Percentiles rank a stretch among this genome's conserved stretches.
Conservation (phyloP, 202 grass and related monocot genomes). For the Saccharum hybrid region DNA sequence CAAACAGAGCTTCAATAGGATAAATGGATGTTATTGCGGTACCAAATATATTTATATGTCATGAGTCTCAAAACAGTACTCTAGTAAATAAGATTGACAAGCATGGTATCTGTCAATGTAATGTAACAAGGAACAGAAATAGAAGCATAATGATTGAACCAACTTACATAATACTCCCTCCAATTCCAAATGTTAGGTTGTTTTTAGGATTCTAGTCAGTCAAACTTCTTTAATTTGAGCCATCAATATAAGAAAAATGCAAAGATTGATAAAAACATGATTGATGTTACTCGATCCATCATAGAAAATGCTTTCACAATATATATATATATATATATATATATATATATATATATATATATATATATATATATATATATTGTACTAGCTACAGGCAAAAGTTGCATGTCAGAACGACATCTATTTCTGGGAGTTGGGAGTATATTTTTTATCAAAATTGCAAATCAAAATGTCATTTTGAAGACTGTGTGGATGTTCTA, state of each 20-base stretch:
- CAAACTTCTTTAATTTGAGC: background rate
- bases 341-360: no score
- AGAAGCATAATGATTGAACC: background rate
- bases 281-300: background rate
- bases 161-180: slow-evolving; percentile 14
- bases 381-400: background rate
- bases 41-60: slow-evolving; percentile 27
- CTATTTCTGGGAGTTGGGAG: background rate
- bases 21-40: slow-evolving; percentile 14
- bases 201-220: background rate
- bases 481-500: background rate
- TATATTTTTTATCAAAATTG: background rate
- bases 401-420: background rate
- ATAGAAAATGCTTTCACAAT: background rate
- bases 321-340: no score
- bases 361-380: no score
- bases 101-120: background rate
- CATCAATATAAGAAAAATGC: background rate
- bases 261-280: background rate
- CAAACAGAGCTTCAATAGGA: slow-evolving; percentile 13
- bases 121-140: background rate
- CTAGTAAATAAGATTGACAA: background rate
- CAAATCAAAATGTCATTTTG: background rate
- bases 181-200: background rate
- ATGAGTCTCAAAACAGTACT: slow-evolving; percentile 20